A percentile compares a stretch with the other conserved stretches of the same genome.
Conservation (phyloP, 2,329 filamentous ascomycete genomes). For the Simplicillium sp. region DNA sequence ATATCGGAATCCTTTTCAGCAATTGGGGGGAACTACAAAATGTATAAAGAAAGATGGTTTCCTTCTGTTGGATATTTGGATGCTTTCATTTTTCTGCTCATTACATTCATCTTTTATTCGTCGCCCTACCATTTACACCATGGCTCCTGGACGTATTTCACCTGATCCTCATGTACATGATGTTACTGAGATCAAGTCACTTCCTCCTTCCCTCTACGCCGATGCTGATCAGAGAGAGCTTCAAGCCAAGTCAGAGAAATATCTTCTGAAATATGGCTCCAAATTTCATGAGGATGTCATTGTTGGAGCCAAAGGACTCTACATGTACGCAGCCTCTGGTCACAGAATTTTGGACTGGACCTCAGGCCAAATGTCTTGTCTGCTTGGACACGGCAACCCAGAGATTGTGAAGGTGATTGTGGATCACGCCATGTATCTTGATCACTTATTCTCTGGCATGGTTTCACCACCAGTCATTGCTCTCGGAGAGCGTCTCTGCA, state of each 20-base stretch:
- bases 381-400: slow-evolving; percentile 47
- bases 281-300: slow-evolving; percentile 25
- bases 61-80: background rate
- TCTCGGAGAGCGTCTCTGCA: slow-evolving; percentile 40
- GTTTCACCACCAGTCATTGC: slow-evolving; percentile 45
- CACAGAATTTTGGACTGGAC: slow-evolving; percentile 47
- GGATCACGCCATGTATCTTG: slow-evolving; percentile 38
- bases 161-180: background rate
- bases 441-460: slow-evolving; percentile 52
- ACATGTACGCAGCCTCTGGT: slow-evolving; percentile 34
- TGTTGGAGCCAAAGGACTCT: slow-evolving; percentile 29
- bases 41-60: background rate
- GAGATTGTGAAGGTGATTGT: slow-evolving; percentile 46
- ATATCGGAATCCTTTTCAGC: slow-evolving; percentile 6
- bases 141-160: slow-evolving; percentile 14
- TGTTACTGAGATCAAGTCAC: background rate
- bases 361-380: slow-evolving; percentile 50
- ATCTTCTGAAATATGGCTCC: slow-evolving; percentile 16
- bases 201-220: slow-evolving; percentile 11
- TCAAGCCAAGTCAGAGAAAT: slow-evolving; percentile 11
- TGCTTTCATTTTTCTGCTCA: background rate
- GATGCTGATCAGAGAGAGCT: slow-evolving; percentile 12
- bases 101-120: background rate
- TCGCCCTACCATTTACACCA: slow-evolving; percentile 8
- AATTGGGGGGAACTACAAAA: background rate